These are phyloP conservation scores for Parmelia sp. DNA, from an alignment of 495 filamentous ascomycete genomes.

Conservation along the genomic window DNA sequence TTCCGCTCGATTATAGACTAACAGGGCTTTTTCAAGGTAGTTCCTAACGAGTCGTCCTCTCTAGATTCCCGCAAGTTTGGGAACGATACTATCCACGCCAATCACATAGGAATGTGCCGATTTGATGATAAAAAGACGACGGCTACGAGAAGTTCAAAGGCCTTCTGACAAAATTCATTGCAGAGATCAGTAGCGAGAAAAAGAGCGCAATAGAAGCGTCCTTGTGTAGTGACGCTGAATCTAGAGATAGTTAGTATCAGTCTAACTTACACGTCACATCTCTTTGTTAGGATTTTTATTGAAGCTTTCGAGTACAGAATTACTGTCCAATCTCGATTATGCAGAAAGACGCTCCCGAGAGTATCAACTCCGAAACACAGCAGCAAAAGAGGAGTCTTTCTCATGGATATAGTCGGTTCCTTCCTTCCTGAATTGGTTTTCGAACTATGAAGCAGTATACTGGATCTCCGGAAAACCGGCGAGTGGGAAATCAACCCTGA, in stretches of 20 bases:
- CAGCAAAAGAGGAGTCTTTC: not conserved
- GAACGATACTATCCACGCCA: slow-evolving; percentile 14
- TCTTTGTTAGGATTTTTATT: too few relatives aligned
- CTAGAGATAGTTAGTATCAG: not conserved
- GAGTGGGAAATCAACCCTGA: not conserved
- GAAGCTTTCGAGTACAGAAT: not conserved
- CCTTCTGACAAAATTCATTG: not conserved
- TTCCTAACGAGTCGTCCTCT: slow-evolving; percentile 10
- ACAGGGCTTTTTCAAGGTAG: slow-evolving; percentile 1
- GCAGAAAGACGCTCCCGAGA: slow-evolving; percentile 1
- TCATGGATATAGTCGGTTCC: not conserved
- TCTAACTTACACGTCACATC: too few relatives aligned
- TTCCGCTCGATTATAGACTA: not conserved
- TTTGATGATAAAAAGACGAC: slow-evolving; percentile 10
- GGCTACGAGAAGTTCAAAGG: slow-evolving; percentile 12
- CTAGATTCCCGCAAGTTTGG: not conserved
- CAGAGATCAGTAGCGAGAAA: not conserved
- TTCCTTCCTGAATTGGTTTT: not conserved
- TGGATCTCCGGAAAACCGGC: slow-evolving; percentile 8
- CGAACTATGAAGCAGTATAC: not conserved
- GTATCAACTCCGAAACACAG: not conserved
- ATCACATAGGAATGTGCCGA: slow-evolving; percentile 21
- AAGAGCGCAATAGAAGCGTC: not conserved
- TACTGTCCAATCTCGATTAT: not conserved
- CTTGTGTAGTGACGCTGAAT: too few relatives aligned